Base-by-base conservation (phyloP, 2,329 filamentous ascomycete genomes). In the Bipolaris oryzae region DNA sequence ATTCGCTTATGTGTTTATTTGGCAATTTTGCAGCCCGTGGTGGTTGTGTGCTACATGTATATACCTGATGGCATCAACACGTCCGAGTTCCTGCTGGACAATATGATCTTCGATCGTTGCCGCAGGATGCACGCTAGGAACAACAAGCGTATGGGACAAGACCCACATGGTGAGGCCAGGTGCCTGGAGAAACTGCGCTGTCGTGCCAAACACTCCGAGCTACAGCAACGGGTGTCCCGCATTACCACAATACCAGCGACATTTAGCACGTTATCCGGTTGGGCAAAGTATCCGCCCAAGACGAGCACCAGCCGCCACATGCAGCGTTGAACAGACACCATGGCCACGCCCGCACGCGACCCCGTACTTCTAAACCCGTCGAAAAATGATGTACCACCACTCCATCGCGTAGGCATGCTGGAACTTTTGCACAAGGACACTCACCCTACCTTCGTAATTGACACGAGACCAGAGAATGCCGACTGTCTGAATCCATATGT, bases 351-450 rank as follows among this genome's bases (percentile, higher is more conserved):
- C 43, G 11, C 33, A 34, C 45, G 45, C 41, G 31, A 41, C 15
- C 46, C 55, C 28, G 42, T 38, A 35, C 55, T 28, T 47, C 50
- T 50, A n/a, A 43, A 39, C 20, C 34, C 43, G 20, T 11, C 31
- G 23, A 48, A 55, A 9, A 55, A 58, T 41, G 57, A 49, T 37
- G 39, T 49, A 31, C 50, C 53, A 9, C 42, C 28, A 15, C 45
- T 67, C 43, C 55, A 47, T 47, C 47, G 38, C 33, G 46, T 70
- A 23, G 62, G 67, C 39, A 55, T 69, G 38, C 54, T 67, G 38
- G 57, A 67, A 23, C 55, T 70, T 20, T 53, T 71, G n/a, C 57
- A 66, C 23, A 37, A 50, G 47, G 67, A 71, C 28, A 54, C 63
- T 1, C 61, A 63, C 21, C 67, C 68, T 38, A 62, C 63, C 5